Evolutionary conservation across 805 yeast species (phyloP).

Genomic region (Candida dendrica): DNA sequence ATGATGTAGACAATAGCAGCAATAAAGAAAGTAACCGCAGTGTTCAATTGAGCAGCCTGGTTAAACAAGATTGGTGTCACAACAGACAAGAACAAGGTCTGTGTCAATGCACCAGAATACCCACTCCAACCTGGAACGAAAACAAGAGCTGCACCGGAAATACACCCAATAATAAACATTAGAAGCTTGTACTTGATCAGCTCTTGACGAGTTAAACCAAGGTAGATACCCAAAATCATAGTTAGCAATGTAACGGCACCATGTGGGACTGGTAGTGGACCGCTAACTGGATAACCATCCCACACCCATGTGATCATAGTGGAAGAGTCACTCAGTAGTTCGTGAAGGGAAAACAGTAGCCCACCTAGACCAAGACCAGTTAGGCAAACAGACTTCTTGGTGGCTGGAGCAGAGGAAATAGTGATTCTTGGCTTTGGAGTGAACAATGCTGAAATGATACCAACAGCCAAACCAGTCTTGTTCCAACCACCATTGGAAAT

Average conservation of each 20-base stretch:
- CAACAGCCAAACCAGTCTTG: conserved; percentile 56
- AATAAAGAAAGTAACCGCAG: conserved; percentile 45
- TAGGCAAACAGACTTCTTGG: conserved; percentile 30
- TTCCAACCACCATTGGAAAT: conserved; percentile 82
- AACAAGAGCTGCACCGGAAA: conserved; percentile 34
- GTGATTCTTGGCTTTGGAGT: conserved; percentile 33
- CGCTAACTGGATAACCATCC: conserved; percentile 86
- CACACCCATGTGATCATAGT: conserved; percentile 92
- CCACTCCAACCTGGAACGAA: conserved; percentile 61
- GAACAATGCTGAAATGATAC: conserved; percentile 54
- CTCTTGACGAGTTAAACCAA: conserved; percentile 26
- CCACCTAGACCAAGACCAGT: conserved; percentile 73
- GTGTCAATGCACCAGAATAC: conserved; percentile 64
- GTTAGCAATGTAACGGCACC: conserved; percentile 56
- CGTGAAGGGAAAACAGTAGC: conserved; percentile 60
- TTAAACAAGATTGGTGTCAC: conserved; percentile 58
- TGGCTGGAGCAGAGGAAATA: conserved; percentile 6
- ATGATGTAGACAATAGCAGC: conserved; percentile 44
- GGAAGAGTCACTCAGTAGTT: conserved; percentile 76
- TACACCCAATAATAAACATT: conserved; percentile 42
- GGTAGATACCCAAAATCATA: conserved; percentile 49
- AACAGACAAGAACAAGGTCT: conserved; percentile 57
- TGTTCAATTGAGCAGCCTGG: conserved; percentile 45
- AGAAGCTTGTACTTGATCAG: conserved; percentile 17
- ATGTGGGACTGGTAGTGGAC: conserved; percentile 84